Conservation (phyloP, 768 basidiomycete species). For the Tulasnella sp. region DNA sequence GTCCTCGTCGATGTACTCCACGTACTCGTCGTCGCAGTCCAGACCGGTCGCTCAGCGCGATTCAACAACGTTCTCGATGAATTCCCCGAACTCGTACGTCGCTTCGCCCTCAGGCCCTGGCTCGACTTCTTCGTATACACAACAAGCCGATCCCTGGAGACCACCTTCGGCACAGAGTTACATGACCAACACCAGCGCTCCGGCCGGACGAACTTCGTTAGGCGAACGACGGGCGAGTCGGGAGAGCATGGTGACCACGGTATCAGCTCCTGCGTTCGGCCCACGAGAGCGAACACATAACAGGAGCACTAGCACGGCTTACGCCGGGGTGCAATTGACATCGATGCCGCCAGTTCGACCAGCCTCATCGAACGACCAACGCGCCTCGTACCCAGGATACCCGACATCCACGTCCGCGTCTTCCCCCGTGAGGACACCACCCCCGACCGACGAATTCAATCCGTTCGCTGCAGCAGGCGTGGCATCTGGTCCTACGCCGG, state of each 20-base stretch:
- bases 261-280: not conserved
- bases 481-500: not conserved
- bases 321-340: not conserved
- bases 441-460: not conserved
- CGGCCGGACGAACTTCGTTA: not conserved
- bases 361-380: not conserved
- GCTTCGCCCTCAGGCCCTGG: not conserved
- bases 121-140: not conserved
- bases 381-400: not conserved
- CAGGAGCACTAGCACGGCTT: not conserved
- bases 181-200: conserved; percentile 7
- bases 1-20: not conserved
- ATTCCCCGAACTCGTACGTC: not conserved
- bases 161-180: not conserved
- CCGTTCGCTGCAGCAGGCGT: not conserved
- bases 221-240: not conserved
- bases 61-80: not conserved
- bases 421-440: not conserved
- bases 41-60: not conserved
- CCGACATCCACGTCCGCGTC: not conserved
- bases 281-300: not conserved
- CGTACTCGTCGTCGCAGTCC: not conserved
- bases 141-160: not conserved
- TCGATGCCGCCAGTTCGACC: not conserved
- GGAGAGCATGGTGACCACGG: not conserved